These are phyloP conservation scores for Camelina laxa DNA, from an alignment of 345 rosid genomes.

Conservation along the genomic window DNA sequence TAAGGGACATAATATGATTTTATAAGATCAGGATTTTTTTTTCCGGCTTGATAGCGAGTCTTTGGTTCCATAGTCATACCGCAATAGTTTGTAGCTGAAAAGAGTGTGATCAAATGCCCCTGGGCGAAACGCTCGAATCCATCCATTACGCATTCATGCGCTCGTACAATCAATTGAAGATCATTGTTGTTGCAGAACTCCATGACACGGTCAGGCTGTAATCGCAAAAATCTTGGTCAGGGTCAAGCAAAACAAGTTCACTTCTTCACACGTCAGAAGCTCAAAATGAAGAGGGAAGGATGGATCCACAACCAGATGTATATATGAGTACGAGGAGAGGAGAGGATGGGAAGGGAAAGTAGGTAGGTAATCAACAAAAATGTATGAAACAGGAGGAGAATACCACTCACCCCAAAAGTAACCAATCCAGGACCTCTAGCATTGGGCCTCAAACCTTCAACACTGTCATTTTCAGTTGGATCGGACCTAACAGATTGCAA, in stretches of 20 bases:
- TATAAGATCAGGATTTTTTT: background rate
- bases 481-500: constrained; percentile 74
- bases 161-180: constrained; percentile 96
- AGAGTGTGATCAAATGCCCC: constrained; percentile 95
- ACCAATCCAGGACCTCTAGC: constrained; percentile 99
- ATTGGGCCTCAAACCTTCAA: constrained; percentile 96
- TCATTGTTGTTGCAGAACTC: constrained; percentile 98
- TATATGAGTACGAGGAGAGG: background rate
- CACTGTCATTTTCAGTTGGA: constrained; percentile 99
- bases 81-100: constrained; percentile 96
- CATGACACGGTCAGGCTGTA: constrained; percentile 99
- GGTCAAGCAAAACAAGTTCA: background rate
- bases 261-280: background rate
- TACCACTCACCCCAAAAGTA: constrained; percentile 87
- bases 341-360: background rate
- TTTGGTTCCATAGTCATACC: constrained; percentile 52
- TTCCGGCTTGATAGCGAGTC: background rate
- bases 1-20: background rate
- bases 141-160: constrained; percentile 99
- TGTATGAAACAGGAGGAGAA: constrained; percentile 9
- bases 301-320: background rate
- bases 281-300: background rate
- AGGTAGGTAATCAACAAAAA: background rate
- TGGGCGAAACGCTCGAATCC: constrained; percentile 99
- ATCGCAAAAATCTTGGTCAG: constrained; percentile 18